These are phyloP conservation scores for Carex sylvatica DNA, from an alignment of 202 grass and related monocot genomes.

Conservation along the genomic window DNA sequence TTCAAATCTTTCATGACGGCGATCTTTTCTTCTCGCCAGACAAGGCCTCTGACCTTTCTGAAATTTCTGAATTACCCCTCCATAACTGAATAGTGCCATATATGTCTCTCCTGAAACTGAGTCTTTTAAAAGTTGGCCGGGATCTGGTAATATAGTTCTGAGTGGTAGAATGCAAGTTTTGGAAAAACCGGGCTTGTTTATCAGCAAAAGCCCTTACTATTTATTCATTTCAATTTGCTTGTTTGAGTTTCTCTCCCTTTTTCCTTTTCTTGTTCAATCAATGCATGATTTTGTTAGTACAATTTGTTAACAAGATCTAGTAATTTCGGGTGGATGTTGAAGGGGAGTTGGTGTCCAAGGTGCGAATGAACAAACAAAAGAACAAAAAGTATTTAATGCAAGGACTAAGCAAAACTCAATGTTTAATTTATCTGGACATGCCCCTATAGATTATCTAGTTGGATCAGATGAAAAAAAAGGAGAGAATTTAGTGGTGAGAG, in stretches of 20 bases:
- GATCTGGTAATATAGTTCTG: not conserved
- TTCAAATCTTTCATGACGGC: not conserved
- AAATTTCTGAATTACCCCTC: slow-evolving; percentile 11
- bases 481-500: not conserved
- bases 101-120: not conserved
- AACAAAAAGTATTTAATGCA: not conserved
- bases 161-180: not conserved
- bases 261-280: not conserved
- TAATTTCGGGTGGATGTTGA: not conserved
- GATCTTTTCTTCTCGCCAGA: not conserved
- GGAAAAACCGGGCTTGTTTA: not conserved
- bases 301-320: slow-evolving; percentile 4
- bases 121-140: not conserved
- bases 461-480: not conserved
- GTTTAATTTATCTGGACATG: not conserved
- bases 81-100: not conserved
- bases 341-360: not conserved
- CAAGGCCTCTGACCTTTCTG: not conserved
- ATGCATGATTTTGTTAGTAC: slow-evolving; percentile 15
- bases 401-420: not conserved
- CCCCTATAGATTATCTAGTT: not conserved
- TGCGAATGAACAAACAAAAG: not conserved
- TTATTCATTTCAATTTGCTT: slow-evolving; percentile 1
- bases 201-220: not conserved
- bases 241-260: not conserved